A percentile compares a stretch with the other conserved stretches of the same genome.
Evolutionary conservation across 73 alveolate genomes (phyloP).

Genomic region (Paramecium primaurelia): DNA sequence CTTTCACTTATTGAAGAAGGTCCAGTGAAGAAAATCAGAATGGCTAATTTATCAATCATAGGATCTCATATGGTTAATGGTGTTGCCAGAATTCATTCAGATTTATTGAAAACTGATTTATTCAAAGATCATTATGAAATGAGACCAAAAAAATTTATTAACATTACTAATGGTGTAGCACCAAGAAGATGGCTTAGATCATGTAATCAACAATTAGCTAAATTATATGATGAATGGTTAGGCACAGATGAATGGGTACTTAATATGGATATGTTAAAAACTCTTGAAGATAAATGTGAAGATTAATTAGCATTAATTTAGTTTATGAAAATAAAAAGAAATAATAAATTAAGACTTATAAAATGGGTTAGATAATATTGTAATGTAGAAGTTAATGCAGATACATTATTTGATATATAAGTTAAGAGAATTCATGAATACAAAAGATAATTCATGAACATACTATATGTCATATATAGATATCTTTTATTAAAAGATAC

Average conservation of each 20-base stretch:
- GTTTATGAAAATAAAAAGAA: conserved; percentile 68
- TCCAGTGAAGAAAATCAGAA: conserved; percentile 75
- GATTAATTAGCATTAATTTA: conserved; percentile 67
- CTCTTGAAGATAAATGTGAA: conserved; percentile 57
- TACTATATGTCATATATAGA: conserved; percentile 80
- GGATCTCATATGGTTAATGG: conserved; percentile 88
- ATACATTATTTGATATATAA: conserved; percentile 55
- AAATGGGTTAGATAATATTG: conserved; percentile 73
- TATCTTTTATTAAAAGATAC: conserved; percentile 76
- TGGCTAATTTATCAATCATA: conserved; percentile 84
- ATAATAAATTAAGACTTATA: conserved; percentile 65
- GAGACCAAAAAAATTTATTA: conserved; percentile 80
- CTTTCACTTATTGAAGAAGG: conserved; percentile 85
- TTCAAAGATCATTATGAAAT: conserved; percentile 80
- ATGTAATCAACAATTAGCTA: conserved; percentile 81
- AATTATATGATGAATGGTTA: conserved; percentile 71
- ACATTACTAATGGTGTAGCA: conserved; percentile 95
- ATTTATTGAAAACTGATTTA: conserved; percentile 69
- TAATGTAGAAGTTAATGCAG: conserved; percentile 33
- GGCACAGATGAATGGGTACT: conserved; percentile 84
- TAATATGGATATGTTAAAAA: conserved; percentile 69
- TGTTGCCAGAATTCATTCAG: conserved; percentile 89
- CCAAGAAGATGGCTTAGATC: conserved; percentile 95
- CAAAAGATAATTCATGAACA: conserved; percentile 84
- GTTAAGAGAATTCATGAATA: conserved; percentile 90